A percentile compares a stretch with the other conserved stretches of the same genome.
Evolutionary conservation across 2,329 filamentous ascomycete species (phyloP).

Genomic region (Ambrosiella beaveri): DNA sequence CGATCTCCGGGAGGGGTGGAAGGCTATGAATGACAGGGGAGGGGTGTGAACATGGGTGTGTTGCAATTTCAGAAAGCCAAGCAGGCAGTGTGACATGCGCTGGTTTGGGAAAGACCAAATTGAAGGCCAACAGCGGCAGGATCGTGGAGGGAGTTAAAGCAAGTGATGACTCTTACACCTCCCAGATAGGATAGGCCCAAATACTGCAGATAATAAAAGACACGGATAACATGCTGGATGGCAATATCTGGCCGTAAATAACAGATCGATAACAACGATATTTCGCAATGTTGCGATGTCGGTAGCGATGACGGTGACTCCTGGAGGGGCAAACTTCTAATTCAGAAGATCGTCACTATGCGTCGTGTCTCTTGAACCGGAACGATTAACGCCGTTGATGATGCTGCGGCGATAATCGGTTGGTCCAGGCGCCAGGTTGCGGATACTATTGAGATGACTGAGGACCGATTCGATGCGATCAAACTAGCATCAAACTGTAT

Average conservation of each 20-base stretch:
- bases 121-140: neutral
- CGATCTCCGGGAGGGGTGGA: neutral
- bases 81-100: too few species aligned
- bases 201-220: neutral
- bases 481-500: neutral
- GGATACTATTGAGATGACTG: neutral
- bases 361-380: neutral
- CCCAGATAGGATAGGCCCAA: neutral
- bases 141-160: neutral
- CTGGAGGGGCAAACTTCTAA: neutral
- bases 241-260: neutral
- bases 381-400: neutral
- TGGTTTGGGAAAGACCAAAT: neutral
- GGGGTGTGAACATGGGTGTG: neutral
- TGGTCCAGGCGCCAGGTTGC: neutral
- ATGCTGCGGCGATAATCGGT: neutral
- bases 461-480: neutral
- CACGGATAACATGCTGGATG: neutral
- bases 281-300: neutral
- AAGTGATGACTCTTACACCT: neutral
- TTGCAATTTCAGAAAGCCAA: too few species aligned
- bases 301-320: neutral
- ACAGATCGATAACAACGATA: neutral
- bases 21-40: neutral
- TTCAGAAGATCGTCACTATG: neutral